Evolutionary conservation across 495 filamentous ascomycete genomes (phyloP), one percentile per base, ranked within the genome.

Genomic region (Penicillium parvum): DNA sequence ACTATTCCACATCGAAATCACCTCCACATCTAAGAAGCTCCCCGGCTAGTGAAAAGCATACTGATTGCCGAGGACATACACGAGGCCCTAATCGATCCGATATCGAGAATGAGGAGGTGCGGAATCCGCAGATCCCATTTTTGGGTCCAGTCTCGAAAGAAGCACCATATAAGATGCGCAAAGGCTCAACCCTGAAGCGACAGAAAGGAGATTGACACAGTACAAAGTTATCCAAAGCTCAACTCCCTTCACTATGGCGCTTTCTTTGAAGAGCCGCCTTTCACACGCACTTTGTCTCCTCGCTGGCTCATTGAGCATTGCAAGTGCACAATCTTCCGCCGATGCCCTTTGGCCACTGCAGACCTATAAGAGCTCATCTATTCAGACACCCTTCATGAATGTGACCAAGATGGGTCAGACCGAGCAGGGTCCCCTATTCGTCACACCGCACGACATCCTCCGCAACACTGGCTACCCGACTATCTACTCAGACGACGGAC

Each of bases 391-490:
- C 5, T 49, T 30, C 15, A 34, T 60, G 25, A 51, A 58, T 15
- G 47, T 63, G 32, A 60, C 53, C 6, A 55, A 58, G 26, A 58
- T 49, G 34, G 60, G 53, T 22, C 47, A 54, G 18, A 63, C 60
- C 0, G 52, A 52, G 8, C 51, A 43, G 14, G 60, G 60, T 17
- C 50, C 44, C 8, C 37, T 63, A 1, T 63, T 63, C 26, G n/a
- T 63, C 36, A 34, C 48, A 2, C 57, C 60, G 7, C 11, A 40
- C 18, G 43, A 49, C 19, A 25, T n/a, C 6, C 5, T 33, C 17
- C 33, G 45, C 7, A 15, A 37, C 7, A 25, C 17, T 4, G 47
- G 54, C 8, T 26, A 50, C 17, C 51, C 57, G 3, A 22, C 45
- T 2, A 63, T 63, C 23, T 60, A 58, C 21, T 30, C 48, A n/a